Base-by-base conservation (phyloP, 2,329 filamentous ascomycete genomes). In the Sarocladium kiliense region DNA sequence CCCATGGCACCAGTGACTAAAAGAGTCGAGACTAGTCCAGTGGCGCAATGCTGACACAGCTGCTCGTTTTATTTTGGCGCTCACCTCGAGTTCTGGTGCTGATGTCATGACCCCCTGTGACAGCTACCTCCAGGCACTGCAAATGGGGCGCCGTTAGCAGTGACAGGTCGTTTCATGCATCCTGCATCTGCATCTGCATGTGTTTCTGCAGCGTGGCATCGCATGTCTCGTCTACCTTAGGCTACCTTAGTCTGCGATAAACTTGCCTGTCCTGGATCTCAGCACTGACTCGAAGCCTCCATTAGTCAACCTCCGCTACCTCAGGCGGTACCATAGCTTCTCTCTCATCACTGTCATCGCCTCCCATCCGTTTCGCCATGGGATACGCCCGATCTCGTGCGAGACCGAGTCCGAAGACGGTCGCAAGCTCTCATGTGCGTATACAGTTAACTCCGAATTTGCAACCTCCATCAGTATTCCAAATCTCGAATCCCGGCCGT, bases 111-210 rank as follows among this genome's bases (percentile, higher is more conserved):
- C 5, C 7, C 18, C 41, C 7, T 44, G 37, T 10, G 37, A 11
- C n/a, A n/a, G n/a, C n/a, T n/a, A n/a, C n/a, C 30, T 32, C 30
- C 36, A 39, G 36, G 36, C 36, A 39, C 36, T n/a, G n/a, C n/a
- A n/a, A n/a, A n/a, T n/a, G n/a, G n/a, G n/a, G n/a, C n/a, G n/a
- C n/a, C n/a, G n/a, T n/a, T n/a, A n/a, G n/a, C n/a, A n/a, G n/a
- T n/a, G n/a, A n/a, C n/a, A n/a, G n/a, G n/a, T 16, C 16, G n/a
- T 9, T 47, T 47, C 44, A 47, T 47, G 44, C 44, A 47, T 47
- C n/a, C 21, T 47, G 44, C 44, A 47, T 10, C 44, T 39, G 36
- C 36, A 7, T 16, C 7, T 34, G 36, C 36, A 39, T 39, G 36
- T 39, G 16, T 6, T 16, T 39, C 36, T n/a, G 36, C 16, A 39